phyloP scores from a whole-genome alignment of 1,139 yeast genomes.

The Lodderomyces pseudojiufengensis region DNA sequence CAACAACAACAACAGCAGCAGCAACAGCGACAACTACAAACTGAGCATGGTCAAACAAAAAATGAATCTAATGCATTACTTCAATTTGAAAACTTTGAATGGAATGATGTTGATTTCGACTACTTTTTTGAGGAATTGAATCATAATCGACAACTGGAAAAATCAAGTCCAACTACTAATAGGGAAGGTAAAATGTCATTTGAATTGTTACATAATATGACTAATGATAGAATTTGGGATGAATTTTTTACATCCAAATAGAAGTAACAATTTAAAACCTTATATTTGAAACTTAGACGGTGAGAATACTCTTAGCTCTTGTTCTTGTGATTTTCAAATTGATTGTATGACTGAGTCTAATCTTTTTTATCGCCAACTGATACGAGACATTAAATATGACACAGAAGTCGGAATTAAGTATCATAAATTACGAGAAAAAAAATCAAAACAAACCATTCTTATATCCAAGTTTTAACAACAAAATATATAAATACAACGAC shows the following conservation, averaged over 20 bases:
- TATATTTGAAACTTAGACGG: no score
- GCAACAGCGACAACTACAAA: background rate
- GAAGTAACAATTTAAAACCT: no score
- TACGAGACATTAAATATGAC: no score
- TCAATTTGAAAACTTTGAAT: constrained; percentile 6
- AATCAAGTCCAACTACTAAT: constrained; percentile 1
- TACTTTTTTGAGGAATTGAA: constrained; percentile 44
- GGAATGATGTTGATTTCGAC: constrained; percentile 28
- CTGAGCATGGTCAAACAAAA: background rate
- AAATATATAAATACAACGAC: no score
- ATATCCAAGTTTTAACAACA: no score
- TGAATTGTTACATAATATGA: constrained; percentile 63
- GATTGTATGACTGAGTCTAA: no score
- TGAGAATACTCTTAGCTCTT: no score
- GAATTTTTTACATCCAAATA: constrained; percentile 52
- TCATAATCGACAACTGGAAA: constrained; percentile 5
- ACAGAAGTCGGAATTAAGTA: no score
- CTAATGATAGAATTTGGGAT: constrained; percentile 68
- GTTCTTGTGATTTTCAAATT: no score
- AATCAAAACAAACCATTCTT: no score
- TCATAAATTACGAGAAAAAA: no score
- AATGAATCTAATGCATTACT: background rate
- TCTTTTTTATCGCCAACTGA: no score
- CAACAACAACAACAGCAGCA: background rate
- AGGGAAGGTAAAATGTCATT: constrained; percentile 53